Evolutionary conservation across 1,139 yeast genomes (phyloP).

Genomic region (Saccharomyces uvarum): DNA sequence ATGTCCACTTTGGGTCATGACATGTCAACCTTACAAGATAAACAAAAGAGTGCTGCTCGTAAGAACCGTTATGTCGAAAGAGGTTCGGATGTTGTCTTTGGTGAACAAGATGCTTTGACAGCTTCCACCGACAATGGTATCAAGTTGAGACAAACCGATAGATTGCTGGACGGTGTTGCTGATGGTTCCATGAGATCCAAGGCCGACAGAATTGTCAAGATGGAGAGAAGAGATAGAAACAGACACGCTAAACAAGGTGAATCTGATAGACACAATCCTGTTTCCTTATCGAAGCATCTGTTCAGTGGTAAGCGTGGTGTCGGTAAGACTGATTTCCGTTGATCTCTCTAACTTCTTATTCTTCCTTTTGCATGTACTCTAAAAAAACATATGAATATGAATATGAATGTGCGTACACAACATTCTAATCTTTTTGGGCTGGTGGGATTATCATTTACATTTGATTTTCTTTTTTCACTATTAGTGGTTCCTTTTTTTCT

Average conservation of each 20-base stretch:
- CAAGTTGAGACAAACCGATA: constrained; percentile 61
- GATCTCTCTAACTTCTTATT: constrained; percentile 4
- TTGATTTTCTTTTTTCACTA: not conserved
- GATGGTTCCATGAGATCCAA: constrained; percentile 77
- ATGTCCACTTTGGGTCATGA: constrained; percentile 89
- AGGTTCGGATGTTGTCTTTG: constrained; percentile 69
- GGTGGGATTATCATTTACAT: not conserved
- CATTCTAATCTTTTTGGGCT: not conserved
- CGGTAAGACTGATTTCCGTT: constrained; percentile 67
- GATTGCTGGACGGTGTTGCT: constrained; percentile 78
- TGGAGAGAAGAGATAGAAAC: constrained; percentile 90
- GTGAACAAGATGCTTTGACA: constrained; percentile 34
- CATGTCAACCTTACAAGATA: constrained; percentile 51
- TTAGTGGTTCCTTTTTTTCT: not conserved
- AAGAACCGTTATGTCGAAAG: constrained; percentile 41
- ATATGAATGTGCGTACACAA: not conserved
- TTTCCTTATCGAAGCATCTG: constrained; percentile 85
- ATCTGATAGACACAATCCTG: constrained; percentile 85
- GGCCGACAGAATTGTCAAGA: constrained; percentile 80
- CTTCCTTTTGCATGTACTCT: not conserved
- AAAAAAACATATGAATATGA: not conserved
- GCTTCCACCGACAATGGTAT: constrained; percentile 30
- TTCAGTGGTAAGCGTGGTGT: constrained; percentile 93
- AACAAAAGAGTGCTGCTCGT: constrained; percentile 38
- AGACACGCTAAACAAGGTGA: constrained; percentile 92